Evolutionary conservation across 345 rosid genomes (phyloP).

Genomic region (Lumnitzera racemosa): DNA sequence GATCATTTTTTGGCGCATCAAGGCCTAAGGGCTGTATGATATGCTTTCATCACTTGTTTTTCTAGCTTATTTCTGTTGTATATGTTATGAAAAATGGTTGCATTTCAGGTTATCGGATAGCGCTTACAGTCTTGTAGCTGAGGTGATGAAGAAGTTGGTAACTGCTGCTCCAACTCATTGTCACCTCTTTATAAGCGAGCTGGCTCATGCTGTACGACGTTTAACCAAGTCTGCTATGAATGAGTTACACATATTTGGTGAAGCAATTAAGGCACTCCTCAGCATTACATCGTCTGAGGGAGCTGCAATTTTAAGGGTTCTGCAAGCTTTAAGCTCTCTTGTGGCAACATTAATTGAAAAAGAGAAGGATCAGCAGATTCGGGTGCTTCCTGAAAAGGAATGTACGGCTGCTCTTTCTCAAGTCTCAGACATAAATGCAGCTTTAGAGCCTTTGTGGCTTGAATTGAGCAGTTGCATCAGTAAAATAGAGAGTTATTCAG

Average conservation of each 20-base stretch:
- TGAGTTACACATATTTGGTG: constrained; percentile 76
- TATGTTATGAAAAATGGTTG: constrained; percentile 11
- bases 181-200: constrained; percentile 74
- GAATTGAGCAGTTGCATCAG: constrained; percentile 85
- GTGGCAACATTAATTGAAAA: constrained; percentile 44
- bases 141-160: constrained; percentile 85
- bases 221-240: constrained; percentile 69
- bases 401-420: constrained; percentile 53
- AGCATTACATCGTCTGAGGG: constrained; percentile 79
- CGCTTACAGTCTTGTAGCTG: constrained; percentile 80
- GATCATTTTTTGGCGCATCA: background rate
- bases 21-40: background rate
- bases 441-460: constrained; percentile 88
- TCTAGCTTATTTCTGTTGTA: background rate
- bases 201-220: constrained; percentile 60
- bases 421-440: constrained; percentile 54
- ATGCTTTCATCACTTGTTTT: background rate
- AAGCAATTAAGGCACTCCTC: constrained; percentile 72
- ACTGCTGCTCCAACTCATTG: constrained; percentile 73
- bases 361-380: constrained; percentile 48
- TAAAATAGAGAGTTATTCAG: constrained; percentile 83
- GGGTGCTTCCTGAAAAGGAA: constrained; percentile 45
- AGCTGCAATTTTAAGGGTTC: constrained; percentile 82
- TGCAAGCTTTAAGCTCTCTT: constrained; percentile 85
- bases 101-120: constrained; percentile 78